These are phyloP conservation scores for Isoetes engelmannii DNA, from an alignment of 83 land plant genomes.

Conservation along the genomic window DNA sequence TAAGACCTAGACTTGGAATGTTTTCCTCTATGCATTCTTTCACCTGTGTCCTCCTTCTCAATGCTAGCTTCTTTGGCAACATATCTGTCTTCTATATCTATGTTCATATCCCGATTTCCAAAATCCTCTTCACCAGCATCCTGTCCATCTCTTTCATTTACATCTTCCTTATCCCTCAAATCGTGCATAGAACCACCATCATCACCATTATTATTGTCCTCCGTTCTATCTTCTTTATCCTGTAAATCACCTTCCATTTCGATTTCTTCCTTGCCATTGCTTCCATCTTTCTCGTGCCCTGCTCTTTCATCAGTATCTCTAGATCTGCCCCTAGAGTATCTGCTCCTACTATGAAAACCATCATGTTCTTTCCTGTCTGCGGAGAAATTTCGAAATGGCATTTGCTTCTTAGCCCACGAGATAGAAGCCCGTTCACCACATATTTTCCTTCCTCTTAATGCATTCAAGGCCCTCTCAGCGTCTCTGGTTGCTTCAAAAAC, in stretches of 20 bases:
- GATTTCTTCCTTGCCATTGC: neutral
- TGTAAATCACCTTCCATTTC: neutral
- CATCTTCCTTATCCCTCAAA: constrained; percentile 2
- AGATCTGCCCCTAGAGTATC: neutral
- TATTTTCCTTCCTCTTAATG: constrained; percentile 39
- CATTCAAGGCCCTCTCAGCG: constrained; percentile 43
- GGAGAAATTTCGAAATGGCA: constrained; percentile 22
- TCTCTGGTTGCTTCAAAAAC: constrained; percentile 38
- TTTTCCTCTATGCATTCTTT: constrained; percentile 11
- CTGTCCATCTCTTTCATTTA: neutral
- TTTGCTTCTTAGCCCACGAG: constrained; percentile 47
- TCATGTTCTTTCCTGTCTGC: constrained; percentile 17
- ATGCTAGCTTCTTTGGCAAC: constrained; percentile 2
- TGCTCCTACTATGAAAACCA: constrained; percentile 11
- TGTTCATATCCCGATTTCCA: neutral
- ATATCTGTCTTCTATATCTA: neutral
- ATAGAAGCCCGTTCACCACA: constrained; percentile 47
- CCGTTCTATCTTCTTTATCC: neutral
- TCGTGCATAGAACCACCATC: constrained; percentile 6
- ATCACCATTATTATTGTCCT: neutral
- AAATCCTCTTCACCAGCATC: neutral
- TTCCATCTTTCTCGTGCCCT: neutral
- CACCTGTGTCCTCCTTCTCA: constrained; percentile 5
- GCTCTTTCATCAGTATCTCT: no score
- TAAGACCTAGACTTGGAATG: constrained; percentile 20